Evolutionary conservation across 768 basidiomycete species (phyloP), one percentile per base, ranked within the genome.

Genomic region (Agrocybe chaxingu): DNA sequence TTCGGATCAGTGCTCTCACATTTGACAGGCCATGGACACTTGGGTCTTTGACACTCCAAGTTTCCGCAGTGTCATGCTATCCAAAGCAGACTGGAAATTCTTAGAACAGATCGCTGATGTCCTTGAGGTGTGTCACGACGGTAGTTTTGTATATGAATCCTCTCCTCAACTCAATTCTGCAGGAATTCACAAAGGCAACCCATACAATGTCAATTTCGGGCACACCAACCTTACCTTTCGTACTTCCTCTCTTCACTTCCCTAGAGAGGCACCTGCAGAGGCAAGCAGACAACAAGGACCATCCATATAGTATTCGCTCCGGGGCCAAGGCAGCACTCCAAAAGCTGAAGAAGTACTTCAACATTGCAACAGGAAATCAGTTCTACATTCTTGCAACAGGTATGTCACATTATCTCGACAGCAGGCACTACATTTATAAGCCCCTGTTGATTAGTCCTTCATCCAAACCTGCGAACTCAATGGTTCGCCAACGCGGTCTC

Each of bases 121-220:
- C 38, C 55, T 67, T 16, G 48, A 64, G 51, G 62, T 61, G 45
- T 8, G 38, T 42, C 16, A 19, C 12, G 16, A 11, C 8, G 19
- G 16, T 35, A 7, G 19, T 29, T 18, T 12, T 40, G 24, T 13
- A 31, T 19, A n/a, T 36, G 38, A 9, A 31, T 33, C 29, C n/a
- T 16, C 32, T 7, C 31, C 12, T 34, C 29, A 42, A 43, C 19
- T 38, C 11, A 7, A 19, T 52, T 39, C 30, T 43, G 19, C 50
- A 69, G 66, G 52, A 59, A n/a, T 69, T 71, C 47, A 64, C 64
- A 4, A 32, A 66, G 12, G 62, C 63, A 2, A 70, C 65, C 2
- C 35, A 56, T 8, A 52, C 58, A 34, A 64, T 70, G 59, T 69
- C 65, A 6, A 48, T 40, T 5, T 40, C 54, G 12, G 46, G 39